Evolutionary conservation across 1,284 basidiomycete species (phyloP).

Genomic region (Heliocybe sulcata): DNA sequence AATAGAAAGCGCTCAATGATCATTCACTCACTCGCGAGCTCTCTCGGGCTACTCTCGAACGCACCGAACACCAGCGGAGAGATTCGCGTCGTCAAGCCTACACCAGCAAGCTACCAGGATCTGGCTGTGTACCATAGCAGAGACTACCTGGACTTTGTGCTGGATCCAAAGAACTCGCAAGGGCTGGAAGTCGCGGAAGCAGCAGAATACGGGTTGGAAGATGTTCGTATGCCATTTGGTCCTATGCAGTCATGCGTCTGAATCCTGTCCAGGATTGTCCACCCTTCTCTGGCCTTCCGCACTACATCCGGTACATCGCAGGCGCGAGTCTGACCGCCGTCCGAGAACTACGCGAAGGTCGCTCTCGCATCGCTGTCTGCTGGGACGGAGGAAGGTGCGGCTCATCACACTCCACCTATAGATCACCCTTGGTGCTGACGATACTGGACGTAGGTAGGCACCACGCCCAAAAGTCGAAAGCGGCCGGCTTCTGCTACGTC

Average conservation of each 20-base stretch:
- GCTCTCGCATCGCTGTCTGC: conserved; percentile 61
- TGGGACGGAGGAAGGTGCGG: conserved; percentile 80
- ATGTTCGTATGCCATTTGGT: conserved; percentile 33
- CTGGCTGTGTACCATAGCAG: conserved; percentile 49
- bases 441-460: conserved; percentile 37
- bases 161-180: conserved; percentile 25
- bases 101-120: conserved; percentile 40
- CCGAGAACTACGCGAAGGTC: conserved; percentile 45
- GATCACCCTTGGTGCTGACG: neutral
- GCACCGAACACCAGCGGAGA: conserved; percentile 11
- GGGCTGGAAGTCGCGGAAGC: conserved; percentile 14
- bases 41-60: conserved; percentile 45
- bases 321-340: conserved; percentile 75
- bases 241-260: conserved; percentile 4
- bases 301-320: conserved; percentile 68
- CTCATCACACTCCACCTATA: neutral
- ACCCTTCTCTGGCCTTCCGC: conserved; percentile 57
- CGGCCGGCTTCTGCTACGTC: conserved; percentile 91
- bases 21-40: conserved; percentile 67
- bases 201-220: conserved; percentile 48
- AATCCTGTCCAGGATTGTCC: conserved; percentile 67
- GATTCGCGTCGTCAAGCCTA: conserved; percentile 44
- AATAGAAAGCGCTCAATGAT: conserved; percentile 75
- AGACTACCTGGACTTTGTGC: conserved; percentile 49
- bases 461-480: conserved; percentile 66